Conservation (phyloP, 441 rosid species). For the Populus hybrid region DNA sequence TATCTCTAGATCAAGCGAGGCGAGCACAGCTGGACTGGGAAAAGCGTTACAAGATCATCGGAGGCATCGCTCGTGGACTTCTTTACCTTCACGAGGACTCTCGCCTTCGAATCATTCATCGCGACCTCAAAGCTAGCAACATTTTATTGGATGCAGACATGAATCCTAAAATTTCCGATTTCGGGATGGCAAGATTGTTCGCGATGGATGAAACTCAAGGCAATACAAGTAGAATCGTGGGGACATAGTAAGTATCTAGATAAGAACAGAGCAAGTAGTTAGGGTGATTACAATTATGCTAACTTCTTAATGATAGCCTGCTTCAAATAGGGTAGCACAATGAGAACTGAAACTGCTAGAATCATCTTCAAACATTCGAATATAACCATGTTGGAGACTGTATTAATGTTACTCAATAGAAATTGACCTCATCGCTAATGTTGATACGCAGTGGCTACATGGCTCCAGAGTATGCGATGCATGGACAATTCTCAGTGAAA, state of each 20-base stretch:
- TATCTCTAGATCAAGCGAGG: constrained; percentile 14
- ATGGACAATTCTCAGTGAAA: constrained; percentile 12
- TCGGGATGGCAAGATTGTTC: constrained; percentile 27
- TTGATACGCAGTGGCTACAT: constrained; percentile 17
- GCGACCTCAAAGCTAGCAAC: constrained; percentile 19
- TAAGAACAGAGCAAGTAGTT: not conserved
- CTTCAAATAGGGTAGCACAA: not conserved
- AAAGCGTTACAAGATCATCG: constrained; percentile 18
- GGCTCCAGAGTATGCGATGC: not conserved
- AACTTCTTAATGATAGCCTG: not conserved
- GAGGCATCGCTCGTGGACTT: constrained; percentile 27
- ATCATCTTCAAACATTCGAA: not conserved
- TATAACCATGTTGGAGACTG: not conserved
- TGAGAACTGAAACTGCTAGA: not conserved
- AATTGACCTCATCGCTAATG: not conserved
- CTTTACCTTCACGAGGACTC: constrained; percentile 24
- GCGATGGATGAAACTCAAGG: constrained; percentile 20
- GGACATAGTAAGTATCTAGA: constrained; percentile 20
- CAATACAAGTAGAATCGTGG: constrained; percentile 15
- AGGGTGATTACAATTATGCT: not conserved
- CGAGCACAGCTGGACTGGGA: constrained; percentile 13
- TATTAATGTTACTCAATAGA: not conserved
- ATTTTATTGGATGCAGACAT: constrained; percentile 6
- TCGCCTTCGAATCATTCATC: not conserved
- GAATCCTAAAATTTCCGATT: constrained; percentile 24